Conservation (phyloP, 2,329 filamentous ascomycete species). For the Colletotrichum chrysophilum region DNA sequence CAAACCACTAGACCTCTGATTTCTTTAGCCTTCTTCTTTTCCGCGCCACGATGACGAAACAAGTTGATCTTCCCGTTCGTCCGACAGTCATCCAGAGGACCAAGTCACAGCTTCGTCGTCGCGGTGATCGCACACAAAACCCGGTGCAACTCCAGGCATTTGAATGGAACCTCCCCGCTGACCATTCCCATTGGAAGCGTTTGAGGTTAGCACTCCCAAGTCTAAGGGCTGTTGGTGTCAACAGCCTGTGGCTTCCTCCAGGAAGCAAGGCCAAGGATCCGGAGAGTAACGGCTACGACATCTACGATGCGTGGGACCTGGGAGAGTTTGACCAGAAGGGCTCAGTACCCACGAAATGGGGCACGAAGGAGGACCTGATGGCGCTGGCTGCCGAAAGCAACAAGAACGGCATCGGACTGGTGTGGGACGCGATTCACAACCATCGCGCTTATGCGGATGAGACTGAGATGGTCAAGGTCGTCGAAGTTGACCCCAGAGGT, state of each 20-base stretch:
- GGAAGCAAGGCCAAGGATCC: constrained; percentile 18
- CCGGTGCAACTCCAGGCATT: constrained; percentile 15
- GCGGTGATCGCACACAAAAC: neutral
- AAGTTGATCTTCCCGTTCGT: neutral
- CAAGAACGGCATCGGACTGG: neutral
- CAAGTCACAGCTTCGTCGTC: neutral
- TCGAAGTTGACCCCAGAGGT: constrained; percentile 13
- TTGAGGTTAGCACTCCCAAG: neutral
- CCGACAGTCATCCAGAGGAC: neutral
- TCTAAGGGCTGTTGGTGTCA: constrained; percentile 1
- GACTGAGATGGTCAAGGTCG: constrained; percentile 16
- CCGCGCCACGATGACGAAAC: neutral
- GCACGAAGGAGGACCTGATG: constrained; percentile 7
- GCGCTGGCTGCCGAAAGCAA: constrained; percentile 4
- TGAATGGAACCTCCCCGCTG: constrained; percentile 15
- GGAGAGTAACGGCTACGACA: constrained; percentile 19
- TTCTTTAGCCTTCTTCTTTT: neutral
- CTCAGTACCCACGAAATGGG: constrained; percentile 18
- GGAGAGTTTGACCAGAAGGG: constrained; percentile 20
- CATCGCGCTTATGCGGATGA: constrained; percentile 16
- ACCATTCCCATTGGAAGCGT: constrained; percentile 11
- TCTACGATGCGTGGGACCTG: constrained; percentile 18
- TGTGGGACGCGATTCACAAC: constrained; percentile 20
- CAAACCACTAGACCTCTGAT: neutral
- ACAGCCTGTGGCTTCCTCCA: constrained; percentile 12